These are phyloP conservation scores for Drechslera avenae DNA, from an alignment of 2,329 filamentous ascomycete species.

Conservation along the genomic window DNA sequence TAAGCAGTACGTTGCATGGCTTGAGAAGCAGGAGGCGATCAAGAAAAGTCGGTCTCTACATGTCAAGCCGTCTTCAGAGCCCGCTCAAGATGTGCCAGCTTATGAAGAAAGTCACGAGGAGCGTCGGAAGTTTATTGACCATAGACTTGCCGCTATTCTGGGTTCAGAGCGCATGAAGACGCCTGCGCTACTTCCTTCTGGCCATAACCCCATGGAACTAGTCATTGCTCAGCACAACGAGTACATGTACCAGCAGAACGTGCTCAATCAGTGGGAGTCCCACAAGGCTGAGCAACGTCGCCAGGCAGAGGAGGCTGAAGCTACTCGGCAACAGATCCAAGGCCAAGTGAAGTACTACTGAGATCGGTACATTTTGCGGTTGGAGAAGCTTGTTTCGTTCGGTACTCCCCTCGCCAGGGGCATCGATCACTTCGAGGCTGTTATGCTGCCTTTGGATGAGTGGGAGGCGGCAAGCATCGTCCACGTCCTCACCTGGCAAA, in stretches of 20 bases:
- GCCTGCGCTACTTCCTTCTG: constrained; percentile 4
- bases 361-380: neutral
- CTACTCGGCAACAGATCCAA: neutral
- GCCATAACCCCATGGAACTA: constrained; percentile 8
- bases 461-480: neutral
- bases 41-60: too few relatives aligned
- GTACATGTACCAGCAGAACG: neutral
- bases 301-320: neutral
- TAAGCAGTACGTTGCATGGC: too few relatives aligned
- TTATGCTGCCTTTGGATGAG: neutral
- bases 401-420: neutral
- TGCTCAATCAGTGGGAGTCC: neutral
- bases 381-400: constrained; percentile 5
- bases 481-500: neutral
- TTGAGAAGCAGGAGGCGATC: too few relatives aligned
- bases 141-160: constrained; percentile 5
- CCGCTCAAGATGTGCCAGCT: neutral
- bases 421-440: neutral
- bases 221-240: constrained; percentile 9
- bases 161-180: constrained; percentile 8
- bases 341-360: neutral
- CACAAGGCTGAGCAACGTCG: neutral
- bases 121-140: constrained; percentile 1
- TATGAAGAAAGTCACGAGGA: constrained; percentile 7
- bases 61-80: neutral